phyloP scores from a whole-genome alignment of 2,329 filamentous ascomycete genomes.

The Chaetomium sp. region DNA sequence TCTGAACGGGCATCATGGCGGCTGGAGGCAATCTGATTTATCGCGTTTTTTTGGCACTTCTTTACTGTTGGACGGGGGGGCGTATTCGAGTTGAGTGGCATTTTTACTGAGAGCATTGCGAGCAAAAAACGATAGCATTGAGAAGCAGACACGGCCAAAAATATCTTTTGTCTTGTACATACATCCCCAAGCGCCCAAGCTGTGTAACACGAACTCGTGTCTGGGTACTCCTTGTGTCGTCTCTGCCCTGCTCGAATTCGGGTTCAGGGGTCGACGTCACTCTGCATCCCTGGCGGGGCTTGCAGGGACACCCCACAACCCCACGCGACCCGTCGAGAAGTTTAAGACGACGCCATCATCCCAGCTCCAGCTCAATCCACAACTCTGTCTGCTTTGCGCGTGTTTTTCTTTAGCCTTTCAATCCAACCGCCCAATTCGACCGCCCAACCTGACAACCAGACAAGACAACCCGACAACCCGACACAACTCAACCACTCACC shows the following conservation, averaged over 20 bases:
- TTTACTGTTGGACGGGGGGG: too few species aligned
- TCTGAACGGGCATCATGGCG: not conserved
- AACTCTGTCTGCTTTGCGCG: not conserved
- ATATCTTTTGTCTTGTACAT: not conserved
- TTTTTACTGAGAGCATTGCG: not conserved
- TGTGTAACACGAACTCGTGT: too few species aligned
- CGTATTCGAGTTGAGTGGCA: too few species aligned
- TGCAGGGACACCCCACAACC: not conserved
- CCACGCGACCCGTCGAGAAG: not conserved
- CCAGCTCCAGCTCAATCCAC: not conserved
- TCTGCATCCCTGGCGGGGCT: not conserved
- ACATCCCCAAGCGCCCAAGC: not conserved
- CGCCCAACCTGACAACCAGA: not conserved
- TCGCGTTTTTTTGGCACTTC: not conserved
- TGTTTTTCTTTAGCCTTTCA: not conserved
- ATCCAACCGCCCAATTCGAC: not conserved
- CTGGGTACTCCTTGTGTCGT: too few species aligned
- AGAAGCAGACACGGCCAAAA: not conserved
- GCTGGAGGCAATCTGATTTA: slow-evolving; percentile 37
- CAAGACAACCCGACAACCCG: too few species aligned
- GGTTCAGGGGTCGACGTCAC: not conserved
- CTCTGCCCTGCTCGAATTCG: not conserved
- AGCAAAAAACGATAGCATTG: not conserved
- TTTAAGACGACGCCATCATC: not conserved
- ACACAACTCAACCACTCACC: not conserved